Conservation (phyloP, 1,284 basidiomycete genomes). For the Microbotryum intermedium region DNA sequence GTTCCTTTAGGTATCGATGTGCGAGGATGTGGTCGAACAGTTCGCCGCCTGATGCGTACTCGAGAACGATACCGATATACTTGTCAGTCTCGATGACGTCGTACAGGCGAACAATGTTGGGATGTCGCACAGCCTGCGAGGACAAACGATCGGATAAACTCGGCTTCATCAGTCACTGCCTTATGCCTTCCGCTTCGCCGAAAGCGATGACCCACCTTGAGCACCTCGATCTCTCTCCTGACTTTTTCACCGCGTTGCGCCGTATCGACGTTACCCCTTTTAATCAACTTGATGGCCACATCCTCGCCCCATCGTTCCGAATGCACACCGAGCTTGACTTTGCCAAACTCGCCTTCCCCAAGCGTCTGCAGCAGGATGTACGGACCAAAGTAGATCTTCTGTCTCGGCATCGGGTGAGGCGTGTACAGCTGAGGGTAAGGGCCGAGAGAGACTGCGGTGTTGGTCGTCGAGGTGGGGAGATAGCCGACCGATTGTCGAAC, state of each 20-base stretch:
- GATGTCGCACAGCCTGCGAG: conserved; percentile 80
- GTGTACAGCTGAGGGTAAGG: conserved; percentile 29
- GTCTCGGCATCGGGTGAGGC: conserved; percentile 30
- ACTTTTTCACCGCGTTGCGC: conserved; percentile 54
- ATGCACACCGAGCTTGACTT: conserved; percentile 96
- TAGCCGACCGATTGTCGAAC: conserved; percentile 25
- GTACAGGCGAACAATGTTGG: conserved; percentile 95
- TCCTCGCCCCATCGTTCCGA: conserved; percentile 84
- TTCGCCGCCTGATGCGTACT: conserved; percentile 92
- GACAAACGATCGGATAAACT: background rate
- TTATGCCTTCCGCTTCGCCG: too few species aligned
- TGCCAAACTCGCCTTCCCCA: conserved; percentile 99
- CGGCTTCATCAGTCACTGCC: background rate
- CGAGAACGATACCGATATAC: conserved; percentile 98
- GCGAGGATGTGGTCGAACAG: conserved; percentile 98
- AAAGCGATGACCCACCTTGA: conserved; percentile 58
- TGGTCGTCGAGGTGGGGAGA: conserved; percentile 9
- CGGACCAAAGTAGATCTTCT: conserved; percentile 69
- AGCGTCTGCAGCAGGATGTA: conserved; percentile 91
- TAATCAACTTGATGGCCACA: conserved; percentile 97
- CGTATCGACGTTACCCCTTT: conserved; percentile 82
- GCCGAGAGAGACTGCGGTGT: conserved; percentile 3
- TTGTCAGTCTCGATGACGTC: conserved; percentile 99
- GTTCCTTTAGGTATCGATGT: conserved; percentile 91
- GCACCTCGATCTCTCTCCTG: conserved; percentile 92